phyloP scores from a whole-genome alignment of 352 stramenopile species.

The Phytophthora aleatoria region DNA sequence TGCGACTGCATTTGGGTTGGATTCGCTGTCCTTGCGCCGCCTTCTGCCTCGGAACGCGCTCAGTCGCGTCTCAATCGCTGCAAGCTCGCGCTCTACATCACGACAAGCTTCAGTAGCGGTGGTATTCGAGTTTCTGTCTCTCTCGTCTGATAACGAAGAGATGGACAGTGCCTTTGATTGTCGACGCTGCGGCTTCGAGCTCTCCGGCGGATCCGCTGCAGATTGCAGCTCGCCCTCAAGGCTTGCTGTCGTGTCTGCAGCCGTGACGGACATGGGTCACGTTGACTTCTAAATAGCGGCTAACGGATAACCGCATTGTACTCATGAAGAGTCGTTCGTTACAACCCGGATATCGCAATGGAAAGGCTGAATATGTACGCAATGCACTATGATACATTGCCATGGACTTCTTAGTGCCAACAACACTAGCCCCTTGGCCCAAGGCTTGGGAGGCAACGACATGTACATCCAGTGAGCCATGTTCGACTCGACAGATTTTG shows the following conservation, averaged over 20 bases:
- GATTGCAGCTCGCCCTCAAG: constrained; percentile 2
- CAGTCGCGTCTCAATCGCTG: constrained; percentile 44
- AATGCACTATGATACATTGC: not conserved
- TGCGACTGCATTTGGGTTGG: not conserved
- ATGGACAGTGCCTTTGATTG: constrained; percentile 32
- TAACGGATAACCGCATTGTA: constrained; percentile 10
- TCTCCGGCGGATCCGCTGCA: not conserved
- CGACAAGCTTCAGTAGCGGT: constrained; percentile 37
- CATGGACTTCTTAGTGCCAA: not conserved
- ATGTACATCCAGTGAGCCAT: not conserved
- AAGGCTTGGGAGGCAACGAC: not conserved
- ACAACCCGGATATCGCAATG: not conserved
- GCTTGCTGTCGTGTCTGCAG: constrained; percentile 5
- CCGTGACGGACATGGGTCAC: constrained; percentile 17
- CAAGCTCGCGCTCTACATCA: constrained; percentile 50
- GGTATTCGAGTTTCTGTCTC: constrained; percentile 2
- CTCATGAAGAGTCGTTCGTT: constrained; percentile 13
- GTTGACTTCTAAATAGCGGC: constrained; percentile 1
- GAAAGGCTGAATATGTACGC: not conserved
- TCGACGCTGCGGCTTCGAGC: constrained; percentile 6
- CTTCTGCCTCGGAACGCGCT: constrained; percentile 29
- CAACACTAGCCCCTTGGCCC: too few relatives aligned
- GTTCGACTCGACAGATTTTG: constrained; percentile 4
- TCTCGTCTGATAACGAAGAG: constrained; percentile 35
- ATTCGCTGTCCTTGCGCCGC: constrained; percentile 12